phyloP scores from a whole-genome alignment of 305 asterid genomes.

The Plantago coronopus region DNA sequence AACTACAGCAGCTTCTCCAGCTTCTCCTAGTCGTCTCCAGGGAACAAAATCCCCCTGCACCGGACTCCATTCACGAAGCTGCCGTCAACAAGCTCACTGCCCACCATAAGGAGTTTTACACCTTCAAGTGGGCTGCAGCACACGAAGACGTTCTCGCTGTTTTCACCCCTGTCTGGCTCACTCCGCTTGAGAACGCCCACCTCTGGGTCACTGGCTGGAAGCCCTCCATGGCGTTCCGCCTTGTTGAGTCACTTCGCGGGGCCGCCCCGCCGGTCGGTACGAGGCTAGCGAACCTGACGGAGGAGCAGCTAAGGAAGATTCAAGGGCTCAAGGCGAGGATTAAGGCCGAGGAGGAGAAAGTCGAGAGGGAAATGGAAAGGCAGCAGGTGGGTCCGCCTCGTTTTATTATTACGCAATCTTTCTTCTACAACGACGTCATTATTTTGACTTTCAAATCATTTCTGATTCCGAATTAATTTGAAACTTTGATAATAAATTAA shows the following conservation, averaged over 20 bases:
- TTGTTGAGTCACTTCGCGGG: slow-evolving; percentile 34
- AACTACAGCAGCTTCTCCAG: slow-evolving; percentile 38
- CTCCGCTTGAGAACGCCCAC: slow-evolving; percentile 42
- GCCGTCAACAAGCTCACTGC: slow-evolving; percentile 39
- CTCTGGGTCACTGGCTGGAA: slow-evolving; percentile 74
- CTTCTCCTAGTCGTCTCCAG: slow-evolving; percentile 23
- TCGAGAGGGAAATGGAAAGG: slow-evolving; percentile 71
- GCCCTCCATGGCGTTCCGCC: slow-evolving; percentile 49
- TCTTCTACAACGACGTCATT: too few species aligned
- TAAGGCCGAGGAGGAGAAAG: slow-evolving; percentile 49
- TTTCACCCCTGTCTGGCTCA: slow-evolving; percentile 52
- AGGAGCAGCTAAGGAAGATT: slow-evolving; percentile 39
- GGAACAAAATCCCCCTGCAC: slow-evolving; percentile 3
- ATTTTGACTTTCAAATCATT: too few species aligned
- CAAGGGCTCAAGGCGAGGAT: slow-evolving; percentile 37
- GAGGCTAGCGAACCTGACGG: slow-evolving; percentile 25
- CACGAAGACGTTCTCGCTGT: slow-evolving; percentile 48
- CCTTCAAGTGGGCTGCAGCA: slow-evolving; percentile 55
- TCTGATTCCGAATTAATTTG: too few species aligned
- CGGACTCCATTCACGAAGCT: slow-evolving; percentile 9
- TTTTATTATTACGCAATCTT: slow-evolving; percentile 14
- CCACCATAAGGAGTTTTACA: slow-evolving; percentile 61
- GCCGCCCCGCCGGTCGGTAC: slow-evolving; percentile 4
- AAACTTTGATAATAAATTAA: too few species aligned
- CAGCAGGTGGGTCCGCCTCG: slow-evolving; percentile 40